Conservation (phyloP, 176 grass and related monocot genomes). For the Alloteropsis semialata region DNA sequence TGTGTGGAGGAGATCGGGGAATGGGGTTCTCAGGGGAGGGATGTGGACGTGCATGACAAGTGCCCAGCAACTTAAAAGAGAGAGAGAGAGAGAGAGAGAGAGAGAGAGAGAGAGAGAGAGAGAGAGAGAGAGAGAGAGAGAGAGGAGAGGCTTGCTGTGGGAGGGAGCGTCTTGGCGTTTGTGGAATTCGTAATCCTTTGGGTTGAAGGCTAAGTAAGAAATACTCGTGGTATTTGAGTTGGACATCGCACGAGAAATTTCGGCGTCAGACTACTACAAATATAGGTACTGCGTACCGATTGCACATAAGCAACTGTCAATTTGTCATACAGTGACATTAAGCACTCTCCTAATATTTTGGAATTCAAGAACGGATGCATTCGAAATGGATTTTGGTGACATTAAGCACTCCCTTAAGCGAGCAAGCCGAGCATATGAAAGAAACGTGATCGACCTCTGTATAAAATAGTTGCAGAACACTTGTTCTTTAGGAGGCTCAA, state of each 20-base stretch:
- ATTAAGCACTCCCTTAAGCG: background rate
- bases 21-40: slow-evolving; percentile 28
- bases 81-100: too few species aligned
- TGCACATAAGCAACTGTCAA: too few species aligned
- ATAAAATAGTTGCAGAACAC: background rate
- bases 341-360: too few species aligned
- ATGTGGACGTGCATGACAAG: slow-evolving; percentile 82
- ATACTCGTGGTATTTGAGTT: slow-evolving; percentile 18
- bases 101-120: too few species aligned
- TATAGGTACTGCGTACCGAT: background rate
- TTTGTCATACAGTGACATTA: too few species aligned
- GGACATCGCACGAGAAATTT: slow-evolving; percentile 18
- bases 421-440: background rate
- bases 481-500: too few species aligned
- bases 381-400: background rate
- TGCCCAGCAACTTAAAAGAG: slow-evolving; percentile 49
- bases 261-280: slow-evolving; percentile 4
- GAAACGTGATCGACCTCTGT: background rate
- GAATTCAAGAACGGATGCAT: background rate
- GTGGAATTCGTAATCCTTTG: slow-evolving; percentile 40
- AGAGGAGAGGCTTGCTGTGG: too few species aligned
- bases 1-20: background rate
- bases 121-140: too few species aligned
- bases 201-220: slow-evolving; percentile 72
- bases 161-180: slow-evolving; percentile 20